Evolutionary conservation across 768 basidiomycete species (phyloP).

Genomic region (Xerocomellus intermedius): DNA sequence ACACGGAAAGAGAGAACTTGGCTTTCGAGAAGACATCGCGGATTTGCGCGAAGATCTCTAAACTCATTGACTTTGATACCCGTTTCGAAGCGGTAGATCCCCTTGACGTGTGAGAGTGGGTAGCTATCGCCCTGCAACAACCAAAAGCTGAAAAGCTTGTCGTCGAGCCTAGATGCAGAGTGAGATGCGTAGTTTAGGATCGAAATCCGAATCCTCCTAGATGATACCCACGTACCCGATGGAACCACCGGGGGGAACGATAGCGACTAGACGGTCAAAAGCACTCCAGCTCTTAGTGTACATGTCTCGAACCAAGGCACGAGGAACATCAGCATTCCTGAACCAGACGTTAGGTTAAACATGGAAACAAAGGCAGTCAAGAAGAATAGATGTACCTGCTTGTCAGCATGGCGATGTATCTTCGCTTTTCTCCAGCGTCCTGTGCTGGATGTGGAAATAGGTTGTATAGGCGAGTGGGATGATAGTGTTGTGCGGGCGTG

Average conservation of each 20-base stretch:
- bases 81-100: conserved; percentile 84
- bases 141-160: conserved; percentile 91
- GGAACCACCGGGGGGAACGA: conserved; percentile 87
- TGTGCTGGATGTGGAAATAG: conserved; percentile 82
- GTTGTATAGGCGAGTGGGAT: conserved; percentile 71
- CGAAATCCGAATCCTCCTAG: neutral
- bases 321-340: conserved; percentile 83
- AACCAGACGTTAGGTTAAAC: conserved; percentile 1
- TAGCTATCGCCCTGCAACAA: conserved; percentile 75
- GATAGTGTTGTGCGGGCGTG: conserved; percentile 71
- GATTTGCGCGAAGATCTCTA: conserved; percentile 85
- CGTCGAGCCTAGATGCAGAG: conserved; percentile 61
- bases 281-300: conserved; percentile 94
- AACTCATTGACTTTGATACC: conserved; percentile 88
- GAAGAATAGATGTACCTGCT: conserved; percentile 51
- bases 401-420: conserved; percentile 69
- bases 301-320: conserved; percentile 84
- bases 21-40: conserved; percentile 80
- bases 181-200: neutral
- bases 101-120: conserved; percentile 77
- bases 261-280: conserved; percentile 83
- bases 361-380: neutral
- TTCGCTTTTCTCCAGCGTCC: conserved; percentile 66
- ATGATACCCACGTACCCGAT: conserved; percentile 60
- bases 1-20: conserved; percentile 81